Evolutionary conservation across 176 grass and related monocot species (phyloP).

Genomic region (Triticum dicoccoides): DNA sequence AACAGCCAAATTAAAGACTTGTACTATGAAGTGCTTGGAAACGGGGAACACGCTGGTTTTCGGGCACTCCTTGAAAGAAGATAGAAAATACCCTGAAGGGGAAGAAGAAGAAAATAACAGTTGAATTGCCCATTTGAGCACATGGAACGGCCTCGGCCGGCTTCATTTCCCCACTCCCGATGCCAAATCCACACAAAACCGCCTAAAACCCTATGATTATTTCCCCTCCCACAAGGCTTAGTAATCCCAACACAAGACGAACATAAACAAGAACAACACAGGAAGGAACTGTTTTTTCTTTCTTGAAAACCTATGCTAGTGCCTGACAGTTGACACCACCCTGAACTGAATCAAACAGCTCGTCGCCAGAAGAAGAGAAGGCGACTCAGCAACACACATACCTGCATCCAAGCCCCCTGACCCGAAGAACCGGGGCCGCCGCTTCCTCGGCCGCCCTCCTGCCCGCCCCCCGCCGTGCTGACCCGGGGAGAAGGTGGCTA

Average conservation of each 20-base stretch:
- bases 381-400: neutral
- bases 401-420: slow-evolving; percentile 36
- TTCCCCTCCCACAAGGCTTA: neutral
- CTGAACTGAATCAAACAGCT: neutral
- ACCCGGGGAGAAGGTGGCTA: neutral
- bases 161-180: neutral
- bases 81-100: neutral
- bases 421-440: neutral
- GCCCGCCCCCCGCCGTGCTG: neutral
- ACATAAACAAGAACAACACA: neutral
- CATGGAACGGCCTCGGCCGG: neutral
- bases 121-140: neutral
- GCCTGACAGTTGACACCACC: neutral
- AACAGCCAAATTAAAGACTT: neutral
- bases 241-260: too few species aligned
- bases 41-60: neutral
- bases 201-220: neutral
- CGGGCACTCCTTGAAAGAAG: neutral
- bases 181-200: neutral
- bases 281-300: neutral
- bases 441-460: neutral
- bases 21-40: neutral
- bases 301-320: neutral
- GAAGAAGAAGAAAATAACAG: neutral
- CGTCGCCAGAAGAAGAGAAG: neutral